Evolutionary conservation across 495 filamentous ascomycete genomes (phyloP), one percentile per base, ranked within the genome.

Genomic region (Articulospora tetracladia): DNA sequence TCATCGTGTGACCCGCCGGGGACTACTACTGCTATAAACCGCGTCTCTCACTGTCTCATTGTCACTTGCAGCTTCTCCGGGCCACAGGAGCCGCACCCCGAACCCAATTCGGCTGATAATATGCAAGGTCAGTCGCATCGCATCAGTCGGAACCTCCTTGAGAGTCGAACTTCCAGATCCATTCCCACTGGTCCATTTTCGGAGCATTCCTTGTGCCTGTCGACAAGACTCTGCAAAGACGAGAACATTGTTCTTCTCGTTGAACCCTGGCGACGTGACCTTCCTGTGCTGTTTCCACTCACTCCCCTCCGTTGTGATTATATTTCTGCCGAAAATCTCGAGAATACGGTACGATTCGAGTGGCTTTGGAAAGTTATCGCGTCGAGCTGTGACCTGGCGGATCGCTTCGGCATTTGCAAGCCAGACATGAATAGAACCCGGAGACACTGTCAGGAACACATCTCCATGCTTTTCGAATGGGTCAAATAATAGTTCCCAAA

Each of bases 61-160:
- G 72, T 73, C n/a, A 68, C 63, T 17, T 23, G 52, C 20, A 12
- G 44, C 32, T 32, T 65, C 57, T 60, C 57, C 58, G 4, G 83
- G 82, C 84, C 84, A 88, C 25, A 77, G 30, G 28, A 87, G 69
- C 15, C 73, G 70, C 41, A 85, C 75, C 8, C 84, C 84, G 64
- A 91, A 89, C 0, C 85, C 86, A 50, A 85, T 84, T 57, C 81
- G 78, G 53, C 84, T 84, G 67, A 90, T 88, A 57, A 90, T 82
- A 63, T 89, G 82, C 25, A 91, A 74, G 44, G 80, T 81, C 62
- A 86, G 72, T 44, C 78, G 77, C 79, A 87, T 86, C 15, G 80
- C 79, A 66, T 90, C 85, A 27, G 74, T 69, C 23, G 83, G 79
- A 3, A 85, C 68, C 15, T 79, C 75, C 19, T 61, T 66, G 41